Evolutionary conservation across 2,329 filamentous ascomycete genomes (phyloP).

Genomic region (Lojkania enalia): DNA sequence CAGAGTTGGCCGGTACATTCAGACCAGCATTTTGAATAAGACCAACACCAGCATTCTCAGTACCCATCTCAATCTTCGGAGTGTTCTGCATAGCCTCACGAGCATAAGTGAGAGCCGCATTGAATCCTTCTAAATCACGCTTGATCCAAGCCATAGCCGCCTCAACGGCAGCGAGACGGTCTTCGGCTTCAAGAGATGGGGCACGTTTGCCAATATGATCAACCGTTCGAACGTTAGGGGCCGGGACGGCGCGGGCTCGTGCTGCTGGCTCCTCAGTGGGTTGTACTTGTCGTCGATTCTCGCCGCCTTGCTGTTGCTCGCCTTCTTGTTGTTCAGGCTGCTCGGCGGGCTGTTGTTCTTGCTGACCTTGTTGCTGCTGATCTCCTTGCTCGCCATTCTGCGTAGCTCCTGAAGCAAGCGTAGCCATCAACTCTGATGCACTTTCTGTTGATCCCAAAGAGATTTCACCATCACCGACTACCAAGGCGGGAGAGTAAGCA

Average conservation of each 20-base stretch:
- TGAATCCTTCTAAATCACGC: slow-evolving; percentile 54
- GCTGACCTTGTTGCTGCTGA: slow-evolving; percentile 21
- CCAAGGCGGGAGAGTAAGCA: slow-evolving; percentile 56
- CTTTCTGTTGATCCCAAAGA: slow-evolving; percentile 50
- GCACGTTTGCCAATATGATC: slow-evolving; percentile 34
- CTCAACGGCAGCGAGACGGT: slow-evolving; percentile 36
- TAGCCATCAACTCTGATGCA: slow-evolving; percentile 50
- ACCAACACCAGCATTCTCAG: slow-evolving; percentile 49
- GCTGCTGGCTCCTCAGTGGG: slow-evolving; percentile 23
- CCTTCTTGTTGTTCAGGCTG: slow-evolving; percentile 17
- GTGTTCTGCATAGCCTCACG: slow-evolving; percentile 51
- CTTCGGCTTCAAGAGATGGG: slow-evolving; percentile 17
- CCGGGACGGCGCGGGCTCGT: slow-evolving; percentile 26
- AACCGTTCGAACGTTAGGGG: slow-evolving; percentile 25
- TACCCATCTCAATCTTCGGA: slow-evolving; percentile 56
- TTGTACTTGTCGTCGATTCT: no score
- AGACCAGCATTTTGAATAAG: slow-evolving; percentile 44
- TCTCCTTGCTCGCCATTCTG: slow-evolving; percentile 17
- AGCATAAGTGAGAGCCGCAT: slow-evolving; percentile 53
- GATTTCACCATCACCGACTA: slow-evolving; percentile 59
- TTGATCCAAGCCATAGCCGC: slow-evolving; percentile 47
- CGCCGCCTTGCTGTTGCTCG: slow-evolving; percentile 11
- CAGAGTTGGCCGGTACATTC: slow-evolving; percentile 43
- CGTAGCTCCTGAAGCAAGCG: slow-evolving; percentile 48
- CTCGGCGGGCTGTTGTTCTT: slow-evolving; percentile 12